Evolutionary conservation across 2,329 filamentous ascomycete species (phyloP), one percentile per base, ranked within the genome.

Genomic region (Plenodomus lindquistii): DNA sequence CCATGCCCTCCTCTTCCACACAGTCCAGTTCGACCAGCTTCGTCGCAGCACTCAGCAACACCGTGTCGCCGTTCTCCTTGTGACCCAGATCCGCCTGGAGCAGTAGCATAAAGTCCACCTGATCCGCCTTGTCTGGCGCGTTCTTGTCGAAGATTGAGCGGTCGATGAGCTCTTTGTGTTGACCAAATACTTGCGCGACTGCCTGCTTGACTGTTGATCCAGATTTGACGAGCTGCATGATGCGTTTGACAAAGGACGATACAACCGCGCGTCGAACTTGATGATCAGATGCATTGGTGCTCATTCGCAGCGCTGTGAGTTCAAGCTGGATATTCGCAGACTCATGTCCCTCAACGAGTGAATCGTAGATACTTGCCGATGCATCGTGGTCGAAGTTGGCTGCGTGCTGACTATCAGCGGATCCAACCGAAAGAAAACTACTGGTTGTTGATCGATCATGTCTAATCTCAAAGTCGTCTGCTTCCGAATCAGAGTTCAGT

Each of bases 301-400:
- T 88, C 71, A 99, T 89, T 10, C 93, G 87, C n/a, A 97, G 80
- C 39, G 91, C 89, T 78, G 92, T 96, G 54, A 99, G 88, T 70
- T 99, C 94, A 27, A 97, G 83, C 69, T 93, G 91, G 64, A 96
- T 92, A 55, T 96, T 94, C 67, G 95, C 89, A 10, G 85, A 83
- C 13, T 84, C 82, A 41, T 84, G 78, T 18, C 86, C 87, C 51
- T 85, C 82, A 42, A 88, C 86, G 36, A 97, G 80, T 19, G 91
- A 89, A 64, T 97, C 92, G 53, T 92, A 81, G n/a, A 97, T 82
- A 52, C 90, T 93, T 56, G 86, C 81, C 2, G 93, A 89, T 20
- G 93, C 93, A 65, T 97, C 93, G 52, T 87, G 81, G 69, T 96
- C 89, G 80, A 97, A 97, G 48, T 85, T 79, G 48, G 81, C 79